These are phyloP conservation scores for Podochytrium sp. DNA, from an alignment of 192 early-diverging fungal genomes.

Conservation along the genomic window DNA sequence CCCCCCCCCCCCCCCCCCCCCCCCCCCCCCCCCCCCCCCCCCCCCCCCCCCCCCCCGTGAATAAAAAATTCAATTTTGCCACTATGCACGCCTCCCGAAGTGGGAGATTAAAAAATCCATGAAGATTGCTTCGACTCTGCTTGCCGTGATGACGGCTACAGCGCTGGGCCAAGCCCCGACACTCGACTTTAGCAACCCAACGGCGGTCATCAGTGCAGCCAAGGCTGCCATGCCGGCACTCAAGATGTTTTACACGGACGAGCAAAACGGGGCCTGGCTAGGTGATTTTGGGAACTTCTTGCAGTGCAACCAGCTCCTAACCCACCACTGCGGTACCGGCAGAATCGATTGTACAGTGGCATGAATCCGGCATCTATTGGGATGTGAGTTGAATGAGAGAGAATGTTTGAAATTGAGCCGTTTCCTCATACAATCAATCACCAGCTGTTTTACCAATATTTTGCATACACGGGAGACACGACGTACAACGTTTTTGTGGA, in stretches of 20 bases:
- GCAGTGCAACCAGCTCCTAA: not conserved
- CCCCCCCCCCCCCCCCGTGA: too few relatives aligned
- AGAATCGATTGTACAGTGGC: slow-evolving; percentile 1
- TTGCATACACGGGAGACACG: slow-evolving; percentile 20
- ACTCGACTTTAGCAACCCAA: not conserved
- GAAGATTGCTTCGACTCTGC: too few relatives aligned
- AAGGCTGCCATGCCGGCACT: slow-evolving; percentile 17
- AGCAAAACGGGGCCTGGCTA: not conserved
- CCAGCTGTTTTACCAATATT: slow-evolving; percentile 22
- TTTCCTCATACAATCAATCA: too few relatives aligned
- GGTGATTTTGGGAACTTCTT: not conserved
- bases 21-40: not conserved
- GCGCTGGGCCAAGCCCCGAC: not conserved
- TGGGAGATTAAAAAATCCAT: too few relatives aligned
- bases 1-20: not conserved
- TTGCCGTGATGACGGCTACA: not conserved
- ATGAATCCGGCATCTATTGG: slow-evolving; percentile 7
- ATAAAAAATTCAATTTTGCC: too few relatives aligned
- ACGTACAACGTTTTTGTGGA: slow-evolving; percentile 24
- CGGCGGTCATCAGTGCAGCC: slow-evolving; percentile 9
- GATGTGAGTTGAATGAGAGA: slow-evolving; percentile 7
- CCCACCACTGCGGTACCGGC: too few relatives aligned
- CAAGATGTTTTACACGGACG: not conserved
- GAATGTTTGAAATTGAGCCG: too few relatives aligned
- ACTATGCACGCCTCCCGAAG: too few relatives aligned